A percentile compares a stretch with the other conserved stretches of the same genome.
Evolutionary conservation across 208 protist species (phyloP).

Genomic region (Novymonas esmeraldas): DNA sequence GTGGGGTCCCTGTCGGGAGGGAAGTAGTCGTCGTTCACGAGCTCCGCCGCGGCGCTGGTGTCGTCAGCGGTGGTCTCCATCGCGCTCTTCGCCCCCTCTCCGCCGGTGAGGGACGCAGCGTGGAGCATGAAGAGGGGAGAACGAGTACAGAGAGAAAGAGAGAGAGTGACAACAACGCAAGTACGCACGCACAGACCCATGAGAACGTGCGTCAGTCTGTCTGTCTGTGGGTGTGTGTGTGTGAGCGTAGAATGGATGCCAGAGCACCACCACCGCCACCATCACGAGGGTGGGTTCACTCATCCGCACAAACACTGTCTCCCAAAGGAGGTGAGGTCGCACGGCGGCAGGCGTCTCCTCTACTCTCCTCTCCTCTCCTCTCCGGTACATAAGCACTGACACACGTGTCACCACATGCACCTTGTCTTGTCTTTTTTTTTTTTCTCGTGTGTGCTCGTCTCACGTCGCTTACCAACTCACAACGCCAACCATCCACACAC

Average conservation of each 20-base stretch:
- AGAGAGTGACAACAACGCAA: background rate
- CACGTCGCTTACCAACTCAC: background rate
- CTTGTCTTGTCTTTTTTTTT: background rate
- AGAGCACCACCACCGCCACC: too few relatives aligned
- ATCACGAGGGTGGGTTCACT: too few relatives aligned
- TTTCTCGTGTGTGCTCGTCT: background rate
- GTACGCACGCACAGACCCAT: background rate
- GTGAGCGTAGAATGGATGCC: too few relatives aligned
- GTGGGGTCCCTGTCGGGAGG: background rate
- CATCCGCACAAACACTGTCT: too few relatives aligned
- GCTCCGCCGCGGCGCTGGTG: background rate
- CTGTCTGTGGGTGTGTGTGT: too few relatives aligned
- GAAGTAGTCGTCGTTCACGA: conserved; percentile 15
- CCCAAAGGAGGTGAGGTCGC: too few relatives aligned
- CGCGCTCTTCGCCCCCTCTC: background rate
- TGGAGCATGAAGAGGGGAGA: background rate
- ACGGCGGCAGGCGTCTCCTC: too few relatives aligned
- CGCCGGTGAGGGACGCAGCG: too few relatives aligned
- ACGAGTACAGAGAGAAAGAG: background rate
- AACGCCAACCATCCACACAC: background rate
- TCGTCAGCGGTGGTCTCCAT: background rate
- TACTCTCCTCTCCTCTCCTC: too few relatives aligned
- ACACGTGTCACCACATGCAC: too few relatives aligned
- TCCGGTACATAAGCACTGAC: too few relatives aligned
- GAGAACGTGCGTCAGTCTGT: background rate